Evolutionary conservation across 1,284 basidiomycete genomes (phyloP).

Genomic region (Trichosporon sp.): DNA sequence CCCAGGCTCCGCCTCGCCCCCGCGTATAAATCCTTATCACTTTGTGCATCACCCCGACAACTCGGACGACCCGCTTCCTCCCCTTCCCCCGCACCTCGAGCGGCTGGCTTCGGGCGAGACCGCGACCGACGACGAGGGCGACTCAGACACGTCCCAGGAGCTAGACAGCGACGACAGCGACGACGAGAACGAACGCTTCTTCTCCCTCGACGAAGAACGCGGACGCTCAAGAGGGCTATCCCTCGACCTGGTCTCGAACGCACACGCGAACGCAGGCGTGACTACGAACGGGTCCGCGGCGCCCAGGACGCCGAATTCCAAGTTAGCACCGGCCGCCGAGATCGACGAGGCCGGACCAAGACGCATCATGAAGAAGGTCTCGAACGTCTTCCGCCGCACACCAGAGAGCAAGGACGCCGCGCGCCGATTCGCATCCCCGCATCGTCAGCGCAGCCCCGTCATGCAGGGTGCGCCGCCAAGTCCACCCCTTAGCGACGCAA

Average conservation of each 20-base stretch:
- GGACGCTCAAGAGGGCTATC: background rate
- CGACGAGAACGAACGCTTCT: conserved; percentile 24
- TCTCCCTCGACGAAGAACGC: conserved; percentile 3
- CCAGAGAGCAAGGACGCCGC: conserved; percentile 10
- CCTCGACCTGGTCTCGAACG: background rate
- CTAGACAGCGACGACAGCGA: conserved; percentile 22
- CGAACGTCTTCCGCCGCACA: conserved; percentile 39
- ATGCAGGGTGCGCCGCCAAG: conserved; percentile 54
- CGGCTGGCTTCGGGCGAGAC: conserved; percentile 30
- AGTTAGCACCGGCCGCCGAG: conserved; percentile 11
- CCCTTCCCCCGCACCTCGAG: conserved; percentile 35
- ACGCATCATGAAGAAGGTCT: conserved; percentile 44
- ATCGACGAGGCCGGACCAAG: conserved; percentile 17
- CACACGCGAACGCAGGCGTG: background rate
- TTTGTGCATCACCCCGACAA: conserved; percentile 36
- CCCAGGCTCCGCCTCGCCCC: conserved; percentile 25
- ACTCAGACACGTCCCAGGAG: conserved; percentile 29
- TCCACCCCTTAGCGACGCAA: conserved; percentile 49
- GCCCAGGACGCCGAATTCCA: conserved; percentile 4
- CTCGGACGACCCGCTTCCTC: conserved; percentile 29
- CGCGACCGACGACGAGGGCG: conserved; percentile 30
- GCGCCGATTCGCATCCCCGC: conserved; percentile 4
- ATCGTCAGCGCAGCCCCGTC: conserved; percentile 27
- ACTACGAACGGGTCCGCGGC: background rate
- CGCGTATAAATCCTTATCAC: conserved; percentile 43